Conservation (phyloP, 192 early-diverging fungal genomes). For the Coemansia erecta region DNA sequence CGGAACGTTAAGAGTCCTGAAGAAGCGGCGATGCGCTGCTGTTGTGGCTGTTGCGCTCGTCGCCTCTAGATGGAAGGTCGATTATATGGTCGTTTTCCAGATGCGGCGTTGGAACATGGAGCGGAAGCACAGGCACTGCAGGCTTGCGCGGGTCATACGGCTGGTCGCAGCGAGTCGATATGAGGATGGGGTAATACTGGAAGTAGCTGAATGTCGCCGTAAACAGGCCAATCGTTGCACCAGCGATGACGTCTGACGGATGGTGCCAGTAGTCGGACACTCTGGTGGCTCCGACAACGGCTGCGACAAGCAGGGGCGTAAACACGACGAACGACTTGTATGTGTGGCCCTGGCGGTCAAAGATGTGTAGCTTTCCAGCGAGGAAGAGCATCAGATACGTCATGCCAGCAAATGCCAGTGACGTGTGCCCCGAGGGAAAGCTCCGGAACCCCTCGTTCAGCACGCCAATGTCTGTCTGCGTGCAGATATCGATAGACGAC, state of each 20-base stretch:
- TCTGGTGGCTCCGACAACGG: conserved; percentile 59
- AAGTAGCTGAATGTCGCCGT: conserved; percentile 46
- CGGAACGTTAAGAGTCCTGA: background rate
- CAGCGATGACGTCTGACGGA: conserved; percentile 61
- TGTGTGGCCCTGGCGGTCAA: conserved; percentile 56
- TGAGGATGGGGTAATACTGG: conserved; percentile 39
- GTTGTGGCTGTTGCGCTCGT: conserved; percentile 2
- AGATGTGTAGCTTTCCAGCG: conserved; percentile 70
- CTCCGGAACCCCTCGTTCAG: conserved; percentile 78
- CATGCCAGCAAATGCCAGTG: conserved; percentile 70
- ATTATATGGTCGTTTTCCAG: background rate
- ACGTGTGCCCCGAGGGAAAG: conserved; percentile 88
- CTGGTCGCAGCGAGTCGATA: conserved; percentile 17
- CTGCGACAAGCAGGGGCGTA: conserved; percentile 37
- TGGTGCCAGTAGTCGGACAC: conserved; percentile 66
- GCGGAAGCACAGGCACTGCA: conserved; percentile 28
- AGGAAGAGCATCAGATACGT: conserved; percentile 64
- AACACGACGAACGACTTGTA: conserved; percentile 64
- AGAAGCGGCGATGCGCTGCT: conserved; percentile 4
- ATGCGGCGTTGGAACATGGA: conserved; percentile 14
- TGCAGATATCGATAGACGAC: conserved; percentile 63
- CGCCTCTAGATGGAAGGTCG: conserved; percentile 1
- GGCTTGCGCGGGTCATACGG: conserved; percentile 36
- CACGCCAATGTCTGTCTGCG: conserved; percentile 45
- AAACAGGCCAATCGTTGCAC: conserved; percentile 44